Base-by-base conservation (phyloP, 1,139 yeast genomes). In the Hyphopichia pseudoburtonii region DNA sequence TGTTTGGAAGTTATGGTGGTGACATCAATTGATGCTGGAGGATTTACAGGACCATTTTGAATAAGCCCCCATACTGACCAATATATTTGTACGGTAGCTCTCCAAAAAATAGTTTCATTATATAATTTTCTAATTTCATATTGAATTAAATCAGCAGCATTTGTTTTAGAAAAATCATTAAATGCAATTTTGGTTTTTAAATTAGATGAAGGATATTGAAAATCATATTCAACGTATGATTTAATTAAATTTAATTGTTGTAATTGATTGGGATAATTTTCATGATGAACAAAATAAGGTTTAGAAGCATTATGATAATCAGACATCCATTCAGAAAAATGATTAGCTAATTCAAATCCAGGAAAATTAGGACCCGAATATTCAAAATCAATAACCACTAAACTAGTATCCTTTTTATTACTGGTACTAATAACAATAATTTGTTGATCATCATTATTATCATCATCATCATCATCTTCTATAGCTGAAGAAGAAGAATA, bases 11-110 rank as follows among this genome's bases (percentile, higher is more conserved):
- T 44, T 12, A 50, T 47, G 6, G 48, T 42, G 9, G 45, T 52
- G 4, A 47, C 44, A 9, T 33, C 34, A 11, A 30, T 34, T 9
- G 39, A 27, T 3, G 45, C 35, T 21, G 49, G 43, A 1, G 50
- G 45, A 32, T 51, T 54, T 6, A 60, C 38, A 2, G 73, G 70
- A 3, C 86, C 86, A 53, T 78, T 75, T 60, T 86, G 95, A 31
- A 92, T 78, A 38, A 92, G 72, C 0, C 96, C 97, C 98, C 98
- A 92, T 19, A 89, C 57, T 19, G 85, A 75, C 98, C 98, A 92
- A 54, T 76, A 79, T 4, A 87, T 70, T 38, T 84, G 85, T 14
- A 80, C 94, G 0, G 88, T 69, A 1, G 94, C 79, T 51, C 97
- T 76, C 96, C 97, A 92, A 39, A 72, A 70, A 7, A 80, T 64